Conservation (phyloP, 2,329 filamentous ascomycete genomes). For the Aspergillus thermomutatus region DNA sequence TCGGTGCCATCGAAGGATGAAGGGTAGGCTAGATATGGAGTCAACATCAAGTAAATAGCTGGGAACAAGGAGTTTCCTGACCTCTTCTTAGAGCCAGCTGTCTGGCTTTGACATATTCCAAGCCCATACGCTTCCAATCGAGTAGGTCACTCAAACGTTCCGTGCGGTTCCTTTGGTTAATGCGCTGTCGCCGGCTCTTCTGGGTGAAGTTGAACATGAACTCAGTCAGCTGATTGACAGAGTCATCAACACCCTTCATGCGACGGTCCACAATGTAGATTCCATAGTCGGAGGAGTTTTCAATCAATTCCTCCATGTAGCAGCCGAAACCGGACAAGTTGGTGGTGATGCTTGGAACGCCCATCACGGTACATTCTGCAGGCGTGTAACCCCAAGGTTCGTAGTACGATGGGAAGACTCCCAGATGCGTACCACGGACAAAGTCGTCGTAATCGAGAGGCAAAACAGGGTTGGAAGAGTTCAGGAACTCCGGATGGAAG, state of each 20-base stretch:
- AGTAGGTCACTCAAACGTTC: constrained; percentile 91
- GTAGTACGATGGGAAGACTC: constrained; percentile 96
- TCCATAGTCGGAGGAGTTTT: constrained; percentile 95
- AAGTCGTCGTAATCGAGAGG: constrained; percentile 98
- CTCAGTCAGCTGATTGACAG: constrained; percentile 87
- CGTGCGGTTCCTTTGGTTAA: constrained; percentile 97
- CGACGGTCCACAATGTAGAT: constrained; percentile 98
- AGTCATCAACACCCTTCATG: constrained; percentile 93
- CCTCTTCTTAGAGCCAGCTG: constrained; percentile 81
- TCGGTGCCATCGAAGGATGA: constrained; percentile 73
- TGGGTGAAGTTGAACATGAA: constrained; percentile 91
- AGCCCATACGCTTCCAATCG: constrained; percentile 99
- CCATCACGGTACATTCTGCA: constrained; percentile 98
- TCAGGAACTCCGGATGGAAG: constrained; percentile 97
- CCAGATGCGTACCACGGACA: constrained; percentile 91
- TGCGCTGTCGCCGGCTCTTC: constrained; percentile 93
- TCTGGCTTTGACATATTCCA: constrained; percentile 98
- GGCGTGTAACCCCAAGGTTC: constrained; percentile 99
- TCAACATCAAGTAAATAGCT: constrained; percentile 9
- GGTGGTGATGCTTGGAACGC: constrained; percentile 95
- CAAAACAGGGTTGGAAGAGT: constrained; percentile 89
- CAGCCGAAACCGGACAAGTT: constrained; percentile 97
- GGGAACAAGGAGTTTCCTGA: constrained; percentile 17
- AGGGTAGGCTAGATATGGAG: constrained; percentile 65
- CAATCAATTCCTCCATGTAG: constrained; percentile 99